Percentiles rank a stretch among this genome's conserved stretches.
Evolutionary conservation across 768 basidiomycete genomes (phyloP).

Genomic region (Cubamyces sp.): DNA sequence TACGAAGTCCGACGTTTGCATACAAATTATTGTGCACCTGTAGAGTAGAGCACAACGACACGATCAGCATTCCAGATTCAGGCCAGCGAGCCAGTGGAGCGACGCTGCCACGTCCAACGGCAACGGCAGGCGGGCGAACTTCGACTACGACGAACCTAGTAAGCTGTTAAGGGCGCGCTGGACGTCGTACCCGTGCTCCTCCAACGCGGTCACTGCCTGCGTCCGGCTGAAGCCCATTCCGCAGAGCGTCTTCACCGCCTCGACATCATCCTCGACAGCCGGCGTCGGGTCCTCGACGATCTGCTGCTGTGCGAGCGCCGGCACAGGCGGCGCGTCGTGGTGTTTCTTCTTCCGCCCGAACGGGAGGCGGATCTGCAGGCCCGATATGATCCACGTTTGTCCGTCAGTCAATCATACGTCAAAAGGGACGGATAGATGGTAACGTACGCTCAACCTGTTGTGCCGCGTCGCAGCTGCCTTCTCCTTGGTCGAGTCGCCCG

Average conservation of each 20-base stretch:
- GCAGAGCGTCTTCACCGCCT: constrained; percentile 76
- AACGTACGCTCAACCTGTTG: constrained; percentile 78
- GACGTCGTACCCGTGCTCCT: constrained; percentile 83
- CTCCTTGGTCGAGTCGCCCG: constrained; percentile 56
- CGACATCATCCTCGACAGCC: constrained; percentile 70
- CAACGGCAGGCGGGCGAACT: too few species aligned
- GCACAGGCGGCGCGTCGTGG: constrained; percentile 50
- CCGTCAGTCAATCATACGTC: constrained; percentile 2
- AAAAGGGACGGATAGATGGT: constrained; percentile 6
- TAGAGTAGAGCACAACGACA: not conserved
- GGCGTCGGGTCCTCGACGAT: constrained; percentile 53
- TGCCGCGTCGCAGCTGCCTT: constrained; percentile 59
- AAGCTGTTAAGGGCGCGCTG: constrained; percentile 77
- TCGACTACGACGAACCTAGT: constrained; percentile 42
- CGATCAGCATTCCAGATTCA: constrained; percentile 11
- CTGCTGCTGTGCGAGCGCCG: constrained; percentile 39
- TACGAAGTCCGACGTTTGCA: constrained; percentile 1
- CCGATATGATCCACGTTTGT: not conserved
- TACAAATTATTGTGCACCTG: constrained; percentile 31
- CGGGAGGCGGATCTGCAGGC: constrained; percentile 69
- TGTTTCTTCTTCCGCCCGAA: constrained; percentile 79
- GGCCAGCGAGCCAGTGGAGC: not conserved
- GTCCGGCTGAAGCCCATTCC: constrained; percentile 90
- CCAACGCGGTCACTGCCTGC: constrained; percentile 83
- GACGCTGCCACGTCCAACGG: too few species aligned